Base-by-base conservation (phyloP, 1,284 basidiomycete species). In the Cutaneotrichosporon spelunceum region DNA sequence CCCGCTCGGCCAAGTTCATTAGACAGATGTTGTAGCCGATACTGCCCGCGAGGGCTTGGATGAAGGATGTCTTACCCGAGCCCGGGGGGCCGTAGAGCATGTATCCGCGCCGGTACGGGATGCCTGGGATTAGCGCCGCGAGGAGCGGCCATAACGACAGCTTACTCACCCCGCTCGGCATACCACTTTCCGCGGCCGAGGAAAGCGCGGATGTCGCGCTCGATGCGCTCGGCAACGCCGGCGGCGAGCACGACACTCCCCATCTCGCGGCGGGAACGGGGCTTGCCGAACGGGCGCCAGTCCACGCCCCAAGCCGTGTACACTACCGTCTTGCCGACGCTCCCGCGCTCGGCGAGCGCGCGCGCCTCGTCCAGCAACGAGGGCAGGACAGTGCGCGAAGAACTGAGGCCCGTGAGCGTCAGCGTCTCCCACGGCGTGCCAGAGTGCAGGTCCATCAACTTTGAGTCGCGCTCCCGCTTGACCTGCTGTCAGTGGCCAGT, bases 361-460 rank as follows among this genome's bases (percentile, higher is more conserved):
- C 92, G 84, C 24, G 96, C 95, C 76, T 99, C 95, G 4, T 84
- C 80, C 4, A 99, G 84, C 13, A 99, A 82, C 48, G 83, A 73
- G 0, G 91, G 85, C 72, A 99, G 96, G 21, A 99, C 81, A 9
- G 78, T 76, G 24, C 93, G 87, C 73, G 94, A 92, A 30, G 88
- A 83, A 10, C 91, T 93, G 42, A 99, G 84, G 0, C 96, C 90
- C 2, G 94, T 99, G 44, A 99, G 83, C 30, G 90, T 96, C 47
- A 99, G 87, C 0, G 95, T 99, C 79, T 99, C 96, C 93, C 95
- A 99, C 56, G 96, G 96, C 6, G 87, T 86, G 3, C 94, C 94
- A 1, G 91, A 90, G 79, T 90, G 89, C 30, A 95, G 82, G 72
- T 95, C 90, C 83, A 95, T 90, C 60, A 95, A 87, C 70, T 92